These are phyloP conservation scores for Kalmusia sp. DNA, from an alignment of 2,329 filamentous ascomycete genomes.

Conservation along the genomic window DNA sequence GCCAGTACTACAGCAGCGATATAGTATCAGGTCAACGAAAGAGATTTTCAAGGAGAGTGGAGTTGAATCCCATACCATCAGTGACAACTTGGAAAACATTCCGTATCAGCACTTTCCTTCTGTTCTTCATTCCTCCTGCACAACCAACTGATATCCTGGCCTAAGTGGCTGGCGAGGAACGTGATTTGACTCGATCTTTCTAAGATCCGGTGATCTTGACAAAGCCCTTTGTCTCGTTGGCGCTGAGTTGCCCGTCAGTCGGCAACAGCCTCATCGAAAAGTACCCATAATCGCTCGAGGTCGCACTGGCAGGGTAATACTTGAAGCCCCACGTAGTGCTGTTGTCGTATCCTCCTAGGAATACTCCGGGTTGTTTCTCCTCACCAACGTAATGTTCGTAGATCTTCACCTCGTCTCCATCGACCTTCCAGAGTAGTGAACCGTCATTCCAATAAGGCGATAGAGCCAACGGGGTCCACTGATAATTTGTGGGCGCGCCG, in stretches of 20 bases:
- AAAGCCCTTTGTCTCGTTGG: constrained; percentile 23
- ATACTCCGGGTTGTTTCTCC: constrained; percentile 26
- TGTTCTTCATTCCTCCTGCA: too few relatives aligned
- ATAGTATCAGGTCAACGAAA: too few relatives aligned
- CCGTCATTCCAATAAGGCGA: constrained; percentile 20
- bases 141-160: too few relatives aligned
- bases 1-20: too few relatives aligned
- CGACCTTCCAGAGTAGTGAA: constrained; percentile 22
- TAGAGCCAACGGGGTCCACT: constrained; percentile 22
- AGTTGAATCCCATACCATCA: too few relatives aligned
- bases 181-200: not conserved
- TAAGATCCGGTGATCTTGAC: constrained; percentile 14
- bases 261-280: constrained; percentile 23
- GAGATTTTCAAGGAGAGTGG: too few relatives aligned
- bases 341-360: constrained; percentile 24
- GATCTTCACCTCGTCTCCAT: constrained; percentile 18
- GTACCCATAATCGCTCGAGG: constrained; percentile 15
- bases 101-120: too few relatives aligned
- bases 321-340: constrained; percentile 28
- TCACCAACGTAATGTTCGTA: constrained; percentile 29
- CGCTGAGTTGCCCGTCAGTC: constrained; percentile 13
- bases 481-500: constrained; percentile 14
- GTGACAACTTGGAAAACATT: too few relatives aligned
- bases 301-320: constrained; percentile 16
- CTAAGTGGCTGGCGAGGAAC: too few relatives aligned